Percentiles rank a stretch among this genome's conserved stretches.
Conservation (phyloP, 1,139 yeast species). For the Kluyveromyces sp. region DNA sequence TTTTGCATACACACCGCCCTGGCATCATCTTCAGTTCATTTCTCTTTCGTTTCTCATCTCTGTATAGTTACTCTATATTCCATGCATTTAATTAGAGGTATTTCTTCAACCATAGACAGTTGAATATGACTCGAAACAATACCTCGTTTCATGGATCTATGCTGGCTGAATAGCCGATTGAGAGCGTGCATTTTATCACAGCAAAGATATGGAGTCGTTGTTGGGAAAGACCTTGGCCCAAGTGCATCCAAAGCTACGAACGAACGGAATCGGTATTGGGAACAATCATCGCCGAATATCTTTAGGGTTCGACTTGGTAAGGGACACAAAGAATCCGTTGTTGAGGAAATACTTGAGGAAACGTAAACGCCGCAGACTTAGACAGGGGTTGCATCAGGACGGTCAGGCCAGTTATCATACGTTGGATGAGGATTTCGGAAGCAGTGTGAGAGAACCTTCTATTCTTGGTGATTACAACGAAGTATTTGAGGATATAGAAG, state of each 20-base stretch:
- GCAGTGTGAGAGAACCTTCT: conserved; percentile 23
- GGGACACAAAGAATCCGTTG: conserved; percentile 43
- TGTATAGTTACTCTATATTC: too few relatives aligned
- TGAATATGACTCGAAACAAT: too few relatives aligned
- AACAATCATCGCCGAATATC: conserved; percentile 40
- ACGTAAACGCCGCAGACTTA: conserved; percentile 28
- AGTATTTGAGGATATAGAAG: conserved; percentile 38
- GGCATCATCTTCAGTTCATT: too few relatives aligned
- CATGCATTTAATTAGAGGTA: too few relatives aligned
- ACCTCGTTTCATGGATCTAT: too few relatives aligned
- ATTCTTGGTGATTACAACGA: conserved; percentile 35
- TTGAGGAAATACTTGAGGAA: conserved; percentile 45
- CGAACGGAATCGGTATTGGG: conserved; percentile 37
- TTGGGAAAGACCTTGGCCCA: conserved; percentile 29
- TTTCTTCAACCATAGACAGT: too few relatives aligned
- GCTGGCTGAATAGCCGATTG: too few relatives aligned
- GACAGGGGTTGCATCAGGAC: conserved; percentile 21
- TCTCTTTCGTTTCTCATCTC: too few relatives aligned
- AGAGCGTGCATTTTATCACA: too few relatives aligned
- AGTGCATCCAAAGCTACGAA: conserved; percentile 33
- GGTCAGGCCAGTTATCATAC: conserved; percentile 63
- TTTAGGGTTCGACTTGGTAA: conserved; percentile 57
- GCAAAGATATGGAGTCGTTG: conserved; percentile 23
- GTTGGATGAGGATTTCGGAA: conserved; percentile 34
- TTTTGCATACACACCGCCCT: too few relatives aligned